Evolutionary conservation across 2,329 filamentous ascomycete genomes (phyloP).

Genomic region (Venturia aucupariae): DNA sequence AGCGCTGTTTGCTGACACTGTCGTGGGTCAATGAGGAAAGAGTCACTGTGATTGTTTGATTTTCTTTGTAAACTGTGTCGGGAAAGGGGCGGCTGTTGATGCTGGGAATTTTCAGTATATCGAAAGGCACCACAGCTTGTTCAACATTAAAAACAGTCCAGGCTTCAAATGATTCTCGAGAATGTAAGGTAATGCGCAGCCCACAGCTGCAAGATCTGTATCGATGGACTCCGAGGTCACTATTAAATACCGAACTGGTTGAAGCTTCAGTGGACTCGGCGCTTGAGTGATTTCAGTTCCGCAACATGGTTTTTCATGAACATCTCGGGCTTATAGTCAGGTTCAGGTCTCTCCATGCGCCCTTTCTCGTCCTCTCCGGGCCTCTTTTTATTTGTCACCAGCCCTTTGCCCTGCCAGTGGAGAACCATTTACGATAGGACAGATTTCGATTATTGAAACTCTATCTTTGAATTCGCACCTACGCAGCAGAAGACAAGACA

Average conservation of each 20-base stretch:
- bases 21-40: neutral
- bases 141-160: neutral
- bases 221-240: too few species aligned
- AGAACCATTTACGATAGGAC: too few species aligned
- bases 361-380: neutral
- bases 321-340: neutral
- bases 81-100: neutral
- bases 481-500: too few species aligned
- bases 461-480: too few species aligned
- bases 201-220: too few species aligned
- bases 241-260: too few species aligned
- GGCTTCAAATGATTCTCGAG: neutral
- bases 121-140: neutral
- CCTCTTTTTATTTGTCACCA: neutral
- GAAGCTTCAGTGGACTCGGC: too few species aligned
- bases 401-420: neutral
- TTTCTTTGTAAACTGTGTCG: neutral
- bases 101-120: neutral
- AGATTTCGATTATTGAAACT: too few species aligned
- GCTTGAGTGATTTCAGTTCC: neutral
- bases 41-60: neutral
- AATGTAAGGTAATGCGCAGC: too few species aligned
- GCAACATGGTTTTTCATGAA: neutral
- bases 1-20: neutral
- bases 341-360: neutral